phyloP scores from a whole-genome alignment of 257 asterid species.

The Plantago ovata region DNA sequence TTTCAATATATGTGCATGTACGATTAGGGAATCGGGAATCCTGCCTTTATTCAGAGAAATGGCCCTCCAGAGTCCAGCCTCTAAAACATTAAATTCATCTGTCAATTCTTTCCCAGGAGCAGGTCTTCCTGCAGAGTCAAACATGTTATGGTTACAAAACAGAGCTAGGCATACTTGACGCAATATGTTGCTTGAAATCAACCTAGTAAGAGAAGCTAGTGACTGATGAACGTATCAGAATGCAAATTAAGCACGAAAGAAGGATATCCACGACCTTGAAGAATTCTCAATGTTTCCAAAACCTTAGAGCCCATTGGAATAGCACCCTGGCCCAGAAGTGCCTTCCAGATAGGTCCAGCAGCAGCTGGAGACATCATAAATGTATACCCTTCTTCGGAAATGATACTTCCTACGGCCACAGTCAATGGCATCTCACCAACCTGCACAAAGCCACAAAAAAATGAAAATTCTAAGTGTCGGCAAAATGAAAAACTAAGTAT shows the following conservation, averaged over 20 bases:
- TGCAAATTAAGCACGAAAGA: slow-evolving; percentile 9
- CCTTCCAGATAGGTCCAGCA: slow-evolving; percentile 61
- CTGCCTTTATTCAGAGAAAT: slow-evolving; percentile 87
- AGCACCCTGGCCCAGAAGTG: slow-evolving; percentile 70
- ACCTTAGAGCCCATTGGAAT: slow-evolving; percentile 67
- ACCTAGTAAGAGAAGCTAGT: slow-evolving; percentile 7
- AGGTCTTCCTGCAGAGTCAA: slow-evolving; percentile 71
- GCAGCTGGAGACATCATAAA: slow-evolving; percentile 68
- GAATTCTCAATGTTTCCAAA: slow-evolving; percentile 89
- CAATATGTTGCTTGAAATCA: slow-evolving; percentile 8
- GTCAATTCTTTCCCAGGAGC: slow-evolving; percentile 92
- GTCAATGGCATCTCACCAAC: slow-evolving; percentile 87
- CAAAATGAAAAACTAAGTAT: slow-evolving; percentile 12
- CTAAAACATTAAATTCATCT: slow-evolving; percentile 83
- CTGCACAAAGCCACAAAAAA: slow-evolving; percentile 32
- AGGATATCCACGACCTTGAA: slow-evolving; percentile 52
- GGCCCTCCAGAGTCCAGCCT: slow-evolving; percentile 92
- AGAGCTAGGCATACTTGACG: slow-evolving; percentile 3
- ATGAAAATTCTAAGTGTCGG: not conserved
- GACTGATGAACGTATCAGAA: not conserved
- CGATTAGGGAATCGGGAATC: not conserved
- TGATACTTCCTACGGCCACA: slow-evolving; percentile 78
- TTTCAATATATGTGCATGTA: not conserved
- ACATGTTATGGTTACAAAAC: slow-evolving; percentile 12
- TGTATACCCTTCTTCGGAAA: slow-evolving; percentile 80